Evolutionary conservation across 345 rosid species (phyloP).

Genomic region (Gossypium arboreum): DNA sequence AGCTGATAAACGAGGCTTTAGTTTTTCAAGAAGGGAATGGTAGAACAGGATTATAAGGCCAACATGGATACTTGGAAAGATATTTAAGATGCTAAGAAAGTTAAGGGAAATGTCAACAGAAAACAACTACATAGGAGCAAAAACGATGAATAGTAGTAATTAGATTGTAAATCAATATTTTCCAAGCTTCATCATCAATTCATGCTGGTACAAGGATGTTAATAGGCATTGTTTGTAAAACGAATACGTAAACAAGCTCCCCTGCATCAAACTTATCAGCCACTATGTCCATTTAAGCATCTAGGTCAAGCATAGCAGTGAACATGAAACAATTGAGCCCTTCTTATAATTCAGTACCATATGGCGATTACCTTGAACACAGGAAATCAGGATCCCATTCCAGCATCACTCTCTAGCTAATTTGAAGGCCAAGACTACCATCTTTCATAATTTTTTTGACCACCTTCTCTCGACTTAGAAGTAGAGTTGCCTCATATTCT

Average conservation of each 20-base stretch:
- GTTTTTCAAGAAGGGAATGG: not conserved
- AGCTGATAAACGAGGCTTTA: not conserved
- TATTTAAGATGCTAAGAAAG: not conserved
- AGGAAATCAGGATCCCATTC: not conserved
- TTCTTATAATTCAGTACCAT: not conserved
- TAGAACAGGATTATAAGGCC: not conserved
- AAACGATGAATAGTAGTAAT: not conserved
- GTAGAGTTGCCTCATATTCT: slow-evolving; percentile 1
- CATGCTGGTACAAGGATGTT: not conserved
- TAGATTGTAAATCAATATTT: not conserved
- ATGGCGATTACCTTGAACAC: not conserved
- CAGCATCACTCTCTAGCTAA: not conserved
- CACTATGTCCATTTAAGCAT: not conserved
- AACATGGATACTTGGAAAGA: not conserved
- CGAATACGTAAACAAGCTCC: not conserved
- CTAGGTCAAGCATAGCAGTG: slow-evolving; percentile 1
- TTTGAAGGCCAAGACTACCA: not conserved
- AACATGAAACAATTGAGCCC: not conserved
- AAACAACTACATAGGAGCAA: not conserved
- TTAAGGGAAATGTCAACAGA: not conserved
- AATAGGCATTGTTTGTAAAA: not conserved
- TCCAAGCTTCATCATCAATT: not conserved
- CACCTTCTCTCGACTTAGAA: not conserved
- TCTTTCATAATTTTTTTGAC: not conserved
- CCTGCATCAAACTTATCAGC: not conserved